phyloP scores from a whole-genome alignment of 1,284 basidiomycete species.

The Trametes sp. region DNA sequence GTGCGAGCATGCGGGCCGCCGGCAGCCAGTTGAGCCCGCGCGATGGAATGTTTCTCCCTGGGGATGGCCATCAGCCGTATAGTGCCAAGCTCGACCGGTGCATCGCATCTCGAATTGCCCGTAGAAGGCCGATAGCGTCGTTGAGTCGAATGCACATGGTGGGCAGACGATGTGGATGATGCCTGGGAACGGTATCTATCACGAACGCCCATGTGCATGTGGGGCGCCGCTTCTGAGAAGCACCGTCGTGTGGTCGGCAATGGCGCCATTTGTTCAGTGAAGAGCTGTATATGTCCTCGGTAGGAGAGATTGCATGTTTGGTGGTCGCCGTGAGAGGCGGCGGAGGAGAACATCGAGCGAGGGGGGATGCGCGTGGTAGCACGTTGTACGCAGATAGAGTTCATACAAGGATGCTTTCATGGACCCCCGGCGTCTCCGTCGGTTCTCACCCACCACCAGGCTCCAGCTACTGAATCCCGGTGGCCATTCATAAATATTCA shows the following conservation, averaged over 20 bases:
- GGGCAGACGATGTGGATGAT: background rate
- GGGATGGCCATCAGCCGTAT: background rate
- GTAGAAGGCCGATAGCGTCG: background rate
- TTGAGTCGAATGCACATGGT: background rate
- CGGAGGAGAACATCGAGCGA: background rate
- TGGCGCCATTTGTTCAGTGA: background rate
- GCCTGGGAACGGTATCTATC: conserved; percentile 8
- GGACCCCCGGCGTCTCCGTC: too few relatives aligned
- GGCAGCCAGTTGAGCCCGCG: background rate
- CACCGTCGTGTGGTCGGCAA: conserved; percentile 8
- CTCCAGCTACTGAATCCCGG: too few relatives aligned
- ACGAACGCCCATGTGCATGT: conserved; percentile 20
- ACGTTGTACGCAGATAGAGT: background rate
- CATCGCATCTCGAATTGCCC: background rate
- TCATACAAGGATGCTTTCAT: background rate
- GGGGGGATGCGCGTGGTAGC: background rate
- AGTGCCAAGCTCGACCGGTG: background rate
- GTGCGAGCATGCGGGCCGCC: conserved; percentile 1
- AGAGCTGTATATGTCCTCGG: background rate
- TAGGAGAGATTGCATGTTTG: conserved; percentile 5
- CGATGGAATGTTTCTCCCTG: background rate
- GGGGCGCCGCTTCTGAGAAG: conserved; percentile 23
- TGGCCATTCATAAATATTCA: too few relatives aligned
- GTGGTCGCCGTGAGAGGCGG: conserved; percentile 11
- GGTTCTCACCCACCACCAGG: too few relatives aligned